phyloP scores from a whole-genome alignment of 2,329 filamentous ascomycete genomes.

The Verticillium klebahnii region DNA sequence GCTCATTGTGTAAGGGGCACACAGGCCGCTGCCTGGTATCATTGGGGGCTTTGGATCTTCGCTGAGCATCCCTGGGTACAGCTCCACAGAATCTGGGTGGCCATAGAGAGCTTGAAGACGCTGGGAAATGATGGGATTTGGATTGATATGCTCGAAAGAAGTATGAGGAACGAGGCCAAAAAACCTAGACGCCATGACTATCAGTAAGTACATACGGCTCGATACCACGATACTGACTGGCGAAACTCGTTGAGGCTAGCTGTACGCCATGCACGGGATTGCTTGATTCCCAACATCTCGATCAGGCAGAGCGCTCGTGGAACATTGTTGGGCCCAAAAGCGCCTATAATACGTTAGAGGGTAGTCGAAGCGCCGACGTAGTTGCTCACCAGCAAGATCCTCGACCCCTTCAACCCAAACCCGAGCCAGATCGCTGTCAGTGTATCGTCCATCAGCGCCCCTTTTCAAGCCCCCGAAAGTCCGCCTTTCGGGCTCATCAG shows the following conservation, averaged over 20 bases:
- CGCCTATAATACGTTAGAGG: conserved; percentile 21
- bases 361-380: not conserved
- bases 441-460: conserved; percentile 43
- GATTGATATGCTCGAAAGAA: conserved; percentile 56
- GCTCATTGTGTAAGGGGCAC: conserved; percentile 38
- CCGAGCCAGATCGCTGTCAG: conserved; percentile 49
- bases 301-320: conserved; percentile 52
- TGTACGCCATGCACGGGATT: conserved; percentile 53
- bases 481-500: conserved; percentile 47
- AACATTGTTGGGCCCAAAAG: conserved; percentile 49
- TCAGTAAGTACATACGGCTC: not conserved
- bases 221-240: conserved; percentile 21
- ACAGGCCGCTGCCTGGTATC: conserved; percentile 40
- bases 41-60: conserved; percentile 44
- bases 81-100: conserved; percentile 56
- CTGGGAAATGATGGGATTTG: conserved; percentile 47
- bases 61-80: conserved; percentile 46
- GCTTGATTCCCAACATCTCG: conserved; percentile 56
- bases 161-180: conserved; percentile 51
- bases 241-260: conserved; percentile 60
- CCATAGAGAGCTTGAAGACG: conserved; percentile 49
- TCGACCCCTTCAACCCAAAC: conserved; percentile 49
- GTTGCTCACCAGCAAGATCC: conserved; percentile 25
- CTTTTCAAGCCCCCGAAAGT: conserved; percentile 46
- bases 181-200: conserved; percentile 24